Base-by-base conservation (phyloP, 176 grass and related monocot species). In the Bothriochloa decipiens region DNA sequence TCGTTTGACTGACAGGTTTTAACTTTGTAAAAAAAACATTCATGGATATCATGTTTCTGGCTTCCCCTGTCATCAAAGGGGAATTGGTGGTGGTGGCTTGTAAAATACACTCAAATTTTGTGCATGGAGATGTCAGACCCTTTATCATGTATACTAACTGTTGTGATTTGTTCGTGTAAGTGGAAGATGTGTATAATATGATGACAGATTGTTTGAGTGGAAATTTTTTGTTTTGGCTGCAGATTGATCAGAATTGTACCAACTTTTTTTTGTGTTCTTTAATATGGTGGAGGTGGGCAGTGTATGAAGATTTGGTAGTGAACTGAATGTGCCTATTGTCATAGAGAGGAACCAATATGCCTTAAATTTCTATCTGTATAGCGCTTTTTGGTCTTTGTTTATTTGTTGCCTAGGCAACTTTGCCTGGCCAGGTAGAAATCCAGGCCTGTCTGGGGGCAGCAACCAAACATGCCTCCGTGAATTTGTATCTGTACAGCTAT, bases 11-110 rank as follows among this genome's bases (percentile, higher is more conserved):
- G 76, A 83, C 61, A 75, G 25, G 29, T 65, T 39, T 63, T 83
- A 40, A 68, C 77, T 86, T 63, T 70, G 80, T 60, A 37, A 33
- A 33, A 68, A 79, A 45, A 41, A 74, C 79, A 87, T 90, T 83
- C 40, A 58, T 84, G 87, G 61, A 74, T 72, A 68, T 68, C 39
- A 33, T 72, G 27, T 86, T 86, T 65, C 62, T 29, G 26, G 26
- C 27, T 46, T 2, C 39, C 0, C 11, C 35, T 16, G 12, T 25
- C 53, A n/a, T 35, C 15, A 3, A 39, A 4, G 11, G 35, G 74
- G 26, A 14, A 23, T 46, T n/a, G 65, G 76, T 61, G 80, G 81
- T 80, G 81, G 39, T 60, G 73, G 36, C 40, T 69, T 90, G 87
- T 86, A 42, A 79, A 64, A 26, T 79, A 74, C 6, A 50, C 2